Conservation (phyloP, 177 flowering plant species). For the Vitis hybrid region DNA sequence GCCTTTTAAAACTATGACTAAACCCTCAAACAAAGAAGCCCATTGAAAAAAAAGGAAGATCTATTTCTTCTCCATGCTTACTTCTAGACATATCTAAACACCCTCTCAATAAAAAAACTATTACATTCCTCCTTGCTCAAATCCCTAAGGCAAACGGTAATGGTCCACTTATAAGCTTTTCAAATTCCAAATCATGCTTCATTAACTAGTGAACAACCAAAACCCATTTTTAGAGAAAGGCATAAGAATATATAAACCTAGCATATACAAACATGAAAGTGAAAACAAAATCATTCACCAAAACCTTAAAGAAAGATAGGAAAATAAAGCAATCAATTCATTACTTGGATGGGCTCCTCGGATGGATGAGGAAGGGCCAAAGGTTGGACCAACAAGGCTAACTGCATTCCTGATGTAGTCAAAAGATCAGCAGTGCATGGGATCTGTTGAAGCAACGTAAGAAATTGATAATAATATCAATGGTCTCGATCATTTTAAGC, state of each 20-base stretch:
- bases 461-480: not conserved
- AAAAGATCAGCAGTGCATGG: slow-evolving; percentile 90
- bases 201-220: not conserved
- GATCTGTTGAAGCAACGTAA: slow-evolving; percentile 45
- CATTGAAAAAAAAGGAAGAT: no score
- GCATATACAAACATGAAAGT: not conserved
- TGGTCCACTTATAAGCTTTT: no score
- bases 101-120: no score
- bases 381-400: slow-evolving; percentile 94
- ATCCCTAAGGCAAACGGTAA: no score
- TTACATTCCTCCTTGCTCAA: no score
- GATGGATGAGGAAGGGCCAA: slow-evolving; percentile 97
- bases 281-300: not conserved
- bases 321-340: slow-evolving; percentile 5
- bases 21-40: no score
- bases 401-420: slow-evolving; percentile 88
- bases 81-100: no score
- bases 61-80: no score
- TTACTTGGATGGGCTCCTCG: slow-evolving; percentile 95
- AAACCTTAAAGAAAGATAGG: slow-evolving; percentile 1
- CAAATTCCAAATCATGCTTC: not conserved
- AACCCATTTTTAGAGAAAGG: not conserved
- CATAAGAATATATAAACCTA: no score
- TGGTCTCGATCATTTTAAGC: not conserved
- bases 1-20: no score